Percentiles rank a stretch among this genome's conserved stretches.
Evolutionary conservation across 345 rosid species (phyloP).

Genomic region (Corchorus olitorius): DNA sequence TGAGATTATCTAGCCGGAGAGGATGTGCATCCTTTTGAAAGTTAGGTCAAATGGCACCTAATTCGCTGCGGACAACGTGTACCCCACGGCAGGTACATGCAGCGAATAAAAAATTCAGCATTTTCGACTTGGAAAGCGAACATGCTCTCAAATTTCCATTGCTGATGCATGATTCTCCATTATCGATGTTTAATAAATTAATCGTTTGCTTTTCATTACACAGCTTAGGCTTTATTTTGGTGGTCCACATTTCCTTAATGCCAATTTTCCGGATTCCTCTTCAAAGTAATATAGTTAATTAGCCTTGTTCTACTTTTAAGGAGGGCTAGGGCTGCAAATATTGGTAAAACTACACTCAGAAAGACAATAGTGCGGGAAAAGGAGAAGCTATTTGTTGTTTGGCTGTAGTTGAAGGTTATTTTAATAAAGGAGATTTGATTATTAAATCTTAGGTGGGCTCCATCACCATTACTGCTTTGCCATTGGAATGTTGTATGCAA

Average conservation of each 20-base stretch:
- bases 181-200: slow-evolving; percentile 31
- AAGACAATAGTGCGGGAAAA: slow-evolving; percentile 16
- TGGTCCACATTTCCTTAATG: slow-evolving; percentile 51
- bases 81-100: slow-evolving; percentile 37
- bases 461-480: slow-evolving; percentile 32
- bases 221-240: slow-evolving; percentile 36
- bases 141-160: slow-evolving; percentile 32
- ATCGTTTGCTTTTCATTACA: slow-evolving; percentile 26
- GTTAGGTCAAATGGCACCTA: slow-evolving; percentile 53
- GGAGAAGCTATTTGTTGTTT: slow-evolving; percentile 21
- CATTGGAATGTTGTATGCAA: slow-evolving; percentile 36
- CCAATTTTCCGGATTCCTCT: slow-evolving; percentile 45
- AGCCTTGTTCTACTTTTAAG: slow-evolving; percentile 31
- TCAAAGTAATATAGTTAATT: slow-evolving; percentile 40
- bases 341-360: slow-evolving; percentile 25
- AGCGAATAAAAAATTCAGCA: slow-evolving; percentile 21
- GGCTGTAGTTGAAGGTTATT: slow-evolving; percentile 14
- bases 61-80: slow-evolving; percentile 33
- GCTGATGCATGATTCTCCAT: slow-evolving; percentile 60
- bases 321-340: slow-evolving; percentile 21
- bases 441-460: slow-evolving; percentile 30
- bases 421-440: slow-evolving; percentile 20
- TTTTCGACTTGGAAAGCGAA: slow-evolving; percentile 29
- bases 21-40: slow-evolving; percentile 17
- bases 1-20: slow-evolving; percentile 22